Evolutionary conservation across 2,329 filamentous ascomycete genomes (phyloP).

Genomic region (Sporothrix schenckii): DNA sequence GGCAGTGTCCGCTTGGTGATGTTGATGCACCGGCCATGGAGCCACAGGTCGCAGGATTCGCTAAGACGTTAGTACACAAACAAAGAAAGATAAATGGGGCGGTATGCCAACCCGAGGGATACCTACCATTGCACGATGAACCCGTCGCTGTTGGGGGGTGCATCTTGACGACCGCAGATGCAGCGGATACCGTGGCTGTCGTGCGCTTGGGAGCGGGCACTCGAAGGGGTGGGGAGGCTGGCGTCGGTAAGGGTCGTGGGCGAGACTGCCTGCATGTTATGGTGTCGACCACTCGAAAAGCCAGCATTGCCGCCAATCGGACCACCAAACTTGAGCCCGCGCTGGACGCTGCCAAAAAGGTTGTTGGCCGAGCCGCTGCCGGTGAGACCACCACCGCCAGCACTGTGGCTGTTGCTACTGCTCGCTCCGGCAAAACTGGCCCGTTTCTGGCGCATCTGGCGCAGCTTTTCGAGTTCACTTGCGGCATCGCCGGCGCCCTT

Average conservation of each 20-base stretch:
- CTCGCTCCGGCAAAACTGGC: slow-evolving; percentile 32
- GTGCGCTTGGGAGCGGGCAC: slow-evolving; percentile 42
- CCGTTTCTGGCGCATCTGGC: slow-evolving; percentile 53
- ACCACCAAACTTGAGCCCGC: slow-evolving; percentile 29
- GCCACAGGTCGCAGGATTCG: slow-evolving; percentile 67
- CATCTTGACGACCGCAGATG: slow-evolving; percentile 54
- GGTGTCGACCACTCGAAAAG: slow-evolving; percentile 29
- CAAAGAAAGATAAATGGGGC: not conserved
- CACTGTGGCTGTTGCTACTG: slow-evolving; percentile 21
- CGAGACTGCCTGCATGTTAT: slow-evolving; percentile 46
- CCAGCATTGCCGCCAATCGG: slow-evolving; percentile 36
- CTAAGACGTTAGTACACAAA: slow-evolving; percentile 43
- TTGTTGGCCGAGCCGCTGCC: slow-evolving; percentile 24
- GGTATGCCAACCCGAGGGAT: not conserved
- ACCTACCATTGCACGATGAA: slow-evolving; percentile 68
- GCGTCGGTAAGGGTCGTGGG: slow-evolving; percentile 56
- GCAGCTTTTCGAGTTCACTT: slow-evolving; percentile 62
- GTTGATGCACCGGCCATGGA: slow-evolving; percentile 66
- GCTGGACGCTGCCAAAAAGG: slow-evolving; percentile 31
- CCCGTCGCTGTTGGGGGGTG: slow-evolving; percentile 51
- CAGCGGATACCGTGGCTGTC: slow-evolving; percentile 55
- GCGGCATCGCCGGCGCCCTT: slow-evolving; percentile 56
- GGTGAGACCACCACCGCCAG: not conserved
- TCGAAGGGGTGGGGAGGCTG: slow-evolving; percentile 52
- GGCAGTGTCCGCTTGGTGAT: slow-evolving; percentile 61